Evolutionary conservation across 176 grass and related monocot species (phyloP).

Genomic region (Olyra latifolia): DNA sequence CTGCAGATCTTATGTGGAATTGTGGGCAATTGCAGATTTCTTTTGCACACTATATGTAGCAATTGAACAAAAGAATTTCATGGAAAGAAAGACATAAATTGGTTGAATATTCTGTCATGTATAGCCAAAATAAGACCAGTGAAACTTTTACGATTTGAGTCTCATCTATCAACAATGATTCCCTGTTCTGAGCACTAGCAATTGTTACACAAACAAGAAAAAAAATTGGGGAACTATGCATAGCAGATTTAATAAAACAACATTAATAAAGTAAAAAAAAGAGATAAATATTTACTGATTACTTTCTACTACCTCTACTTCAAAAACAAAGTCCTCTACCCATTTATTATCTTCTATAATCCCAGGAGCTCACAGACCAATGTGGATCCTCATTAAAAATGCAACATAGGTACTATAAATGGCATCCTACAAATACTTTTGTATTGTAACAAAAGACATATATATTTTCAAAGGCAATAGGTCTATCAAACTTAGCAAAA

Average conservation of each 20-base stretch:
- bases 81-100: constrained; percentile 16
- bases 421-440: constrained; percentile 24
- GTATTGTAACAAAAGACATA: constrained; percentile 18
- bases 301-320: background rate
- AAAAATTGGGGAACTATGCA: background rate
- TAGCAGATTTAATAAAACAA: background rate
- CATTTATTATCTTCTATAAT: constrained; percentile 22
- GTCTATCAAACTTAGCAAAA: constrained; percentile 32
- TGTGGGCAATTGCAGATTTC: background rate
- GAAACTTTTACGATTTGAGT: background rate
- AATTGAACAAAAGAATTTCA: constrained; percentile 1
- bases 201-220: background rate
- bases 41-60: background rate
- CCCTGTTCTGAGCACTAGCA: background rate
- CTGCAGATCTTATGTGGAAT: constrained; percentile 6
- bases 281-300: background rate
- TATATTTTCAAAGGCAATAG: constrained; percentile 31
- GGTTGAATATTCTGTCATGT: constrained; percentile 17
- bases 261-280: background rate
- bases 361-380: background rate
- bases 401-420: constrained; percentile 32
- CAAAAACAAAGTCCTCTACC: constrained; percentile 5
- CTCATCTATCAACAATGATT: constrained; percentile 13
- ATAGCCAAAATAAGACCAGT: background rate
- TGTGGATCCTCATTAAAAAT: constrained; percentile 4